Evolutionary conservation across 1,284 basidiomycete species (phyloP).

Genomic region (Hortiboletus rubellus): DNA sequence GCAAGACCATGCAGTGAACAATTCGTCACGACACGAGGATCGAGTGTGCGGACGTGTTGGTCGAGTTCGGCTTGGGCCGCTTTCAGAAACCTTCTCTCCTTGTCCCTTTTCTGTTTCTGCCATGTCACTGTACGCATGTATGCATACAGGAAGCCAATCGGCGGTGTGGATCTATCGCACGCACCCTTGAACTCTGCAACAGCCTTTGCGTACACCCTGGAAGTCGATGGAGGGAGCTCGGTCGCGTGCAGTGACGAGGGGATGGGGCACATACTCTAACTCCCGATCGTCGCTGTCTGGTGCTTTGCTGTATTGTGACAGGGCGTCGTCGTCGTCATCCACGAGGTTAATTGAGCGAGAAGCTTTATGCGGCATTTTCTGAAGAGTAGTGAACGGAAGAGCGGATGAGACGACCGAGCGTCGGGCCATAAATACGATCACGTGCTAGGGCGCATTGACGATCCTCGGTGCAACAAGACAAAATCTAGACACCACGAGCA

Average conservation of each 20-base stretch:
- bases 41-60: conserved; percentile 24
- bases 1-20: neutral
- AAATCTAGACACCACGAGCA: conserved; percentile 34
- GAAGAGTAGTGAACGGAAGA: neutral
- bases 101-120: conserved; percentile 42
- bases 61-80: conserved; percentile 32
- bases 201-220: conserved; percentile 32
- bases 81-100: conserved; percentile 35
- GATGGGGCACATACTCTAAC: conserved; percentile 24
- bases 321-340: conserved; percentile 19
- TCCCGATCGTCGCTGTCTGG: conserved; percentile 30
- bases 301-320: conserved; percentile 22
- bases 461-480: conserved; percentile 16
- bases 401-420: neutral
- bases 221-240: neutral
- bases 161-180: neutral
- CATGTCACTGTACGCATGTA: conserved; percentile 34
- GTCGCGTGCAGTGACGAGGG: neutral
- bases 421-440: conserved; percentile 6
- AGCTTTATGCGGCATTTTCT: conserved; percentile 22
- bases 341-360: conserved; percentile 9
- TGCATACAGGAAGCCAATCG: neutral
- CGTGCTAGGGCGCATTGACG: conserved; percentile 15
- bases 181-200: conserved; percentile 36
- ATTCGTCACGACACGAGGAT: neutral